Conservation (phyloP, 495 filamentous ascomycete genomes). For the Daldinia grandis region DNA sequence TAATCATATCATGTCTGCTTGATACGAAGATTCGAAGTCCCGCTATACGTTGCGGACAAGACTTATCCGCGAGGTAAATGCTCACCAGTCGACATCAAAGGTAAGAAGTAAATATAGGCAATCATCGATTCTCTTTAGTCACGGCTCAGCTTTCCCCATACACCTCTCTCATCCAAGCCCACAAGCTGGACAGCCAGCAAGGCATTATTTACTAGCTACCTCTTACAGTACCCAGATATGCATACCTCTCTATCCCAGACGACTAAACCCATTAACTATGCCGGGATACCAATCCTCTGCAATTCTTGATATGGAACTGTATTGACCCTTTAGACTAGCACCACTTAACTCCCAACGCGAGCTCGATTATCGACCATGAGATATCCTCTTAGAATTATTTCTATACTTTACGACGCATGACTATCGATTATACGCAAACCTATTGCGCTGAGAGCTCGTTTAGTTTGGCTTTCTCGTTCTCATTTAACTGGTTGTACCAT, state of each 20-base stretch:
- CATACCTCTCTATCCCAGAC: neutral
- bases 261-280: neutral
- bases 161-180: neutral
- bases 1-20: no score
- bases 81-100: no score
- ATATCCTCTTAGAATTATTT: neutral
- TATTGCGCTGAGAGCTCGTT: conserved; percentile 47
- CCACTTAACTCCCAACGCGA: neutral
- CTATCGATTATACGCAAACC: neutral
- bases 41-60: no score
- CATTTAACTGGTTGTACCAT: conserved; percentile 72
- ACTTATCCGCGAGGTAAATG: no score
- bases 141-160: neutral
- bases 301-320: neutral
- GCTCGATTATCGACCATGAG: neutral
- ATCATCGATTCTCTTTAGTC: neutral
- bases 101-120: no score
- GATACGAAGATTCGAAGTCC: no score
- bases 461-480: conserved; percentile 79
- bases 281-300: neutral
- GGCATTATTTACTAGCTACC: neutral
- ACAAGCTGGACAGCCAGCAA: neutral
- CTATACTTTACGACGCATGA: neutral
- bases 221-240: neutral
- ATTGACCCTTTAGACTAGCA: neutral